Evolutionary conservation across 202 grass and related monocot species (phyloP), one percentile per base, ranked within the genome.

Genomic region (Zoysia matrella): DNA sequence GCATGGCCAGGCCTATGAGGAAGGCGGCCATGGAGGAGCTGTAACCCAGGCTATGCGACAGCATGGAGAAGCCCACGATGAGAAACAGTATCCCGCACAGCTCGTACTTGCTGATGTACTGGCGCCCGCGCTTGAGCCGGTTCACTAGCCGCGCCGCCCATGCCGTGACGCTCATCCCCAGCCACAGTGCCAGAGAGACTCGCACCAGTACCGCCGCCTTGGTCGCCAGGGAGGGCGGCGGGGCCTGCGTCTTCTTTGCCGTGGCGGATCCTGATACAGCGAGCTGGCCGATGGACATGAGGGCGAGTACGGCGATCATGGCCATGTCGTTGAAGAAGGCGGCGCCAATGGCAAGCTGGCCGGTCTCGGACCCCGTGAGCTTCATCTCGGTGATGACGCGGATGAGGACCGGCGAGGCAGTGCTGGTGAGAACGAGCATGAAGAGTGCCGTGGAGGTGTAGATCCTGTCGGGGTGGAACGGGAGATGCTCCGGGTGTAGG

Each of bases 321-420:
- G 75, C 77, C 62, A 97, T 81, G 88, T 97, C 90, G 60, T 81
- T 88, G 68, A 86, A 62, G 71, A 97, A 81, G 44, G 80, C 84
- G 39, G 92, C 89, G 14, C 87, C 89, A 54, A 97, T 89, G 74
- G 92, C 90, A 1, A 97, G 82, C 74, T 91, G 92, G 6, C 94
- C 92, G 39, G 74, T 84, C 61, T 92, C 91, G 7, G 92, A 94
- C 14, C 78, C 88, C 13, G 84, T 86, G n/a, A 94, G 84, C 83
- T 97, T 92, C 22, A 97, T 84, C 57, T 97, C 92, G 47, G 88
- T 86, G 47, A 90, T 81, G 52, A 91, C 87, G 64, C 84, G 76
- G 71, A 91, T 66, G 71, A 97, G 83, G 2, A 86, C 80, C 3
- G 92, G 92, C 1, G 90, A 92, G 40, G 84, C 80, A 5, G 74